Evolutionary conservation across 2,329 filamentous ascomycete species (phyloP).

Genomic region (Lecanicillium sp.): DNA sequence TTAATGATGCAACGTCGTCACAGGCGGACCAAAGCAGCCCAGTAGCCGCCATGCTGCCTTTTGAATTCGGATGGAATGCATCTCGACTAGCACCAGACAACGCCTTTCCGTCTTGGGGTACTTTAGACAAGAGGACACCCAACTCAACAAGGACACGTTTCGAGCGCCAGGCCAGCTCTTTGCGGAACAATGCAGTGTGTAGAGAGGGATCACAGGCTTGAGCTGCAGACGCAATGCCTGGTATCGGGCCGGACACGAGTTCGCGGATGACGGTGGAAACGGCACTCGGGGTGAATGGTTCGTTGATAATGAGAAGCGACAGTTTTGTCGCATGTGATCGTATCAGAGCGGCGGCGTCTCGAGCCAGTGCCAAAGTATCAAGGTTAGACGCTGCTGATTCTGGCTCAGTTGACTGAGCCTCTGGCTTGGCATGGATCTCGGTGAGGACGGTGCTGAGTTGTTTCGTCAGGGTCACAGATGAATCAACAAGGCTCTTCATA

Average conservation of each 20-base stretch:
- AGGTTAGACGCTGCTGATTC: conserved; percentile 18
- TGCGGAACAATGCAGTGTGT: conserved; percentile 56
- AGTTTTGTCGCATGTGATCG: conserved; percentile 81
- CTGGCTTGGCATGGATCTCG: conserved; percentile 24
- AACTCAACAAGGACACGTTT: conserved; percentile 56
- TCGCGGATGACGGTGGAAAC: conserved; percentile 62
- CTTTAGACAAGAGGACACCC: conserved; percentile 46
- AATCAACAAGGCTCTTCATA: conserved; percentile 30
- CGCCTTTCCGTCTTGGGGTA: conserved; percentile 51
- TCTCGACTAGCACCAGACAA: conserved; percentile 22
- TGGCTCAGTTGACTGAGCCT: conserved; percentile 7
- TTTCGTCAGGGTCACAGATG: conserved; percentile 28
- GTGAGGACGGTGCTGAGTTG: conserved; percentile 34
- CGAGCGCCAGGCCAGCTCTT: conserved; percentile 53
- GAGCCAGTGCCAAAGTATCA: conserved; percentile 59
- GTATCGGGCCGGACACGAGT: conserved; percentile 64
- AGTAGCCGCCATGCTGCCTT: conserved; percentile 54
- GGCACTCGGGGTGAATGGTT: conserved; percentile 76
- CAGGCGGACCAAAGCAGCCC: conserved; percentile 79
- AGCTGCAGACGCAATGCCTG: conserved; percentile 63
- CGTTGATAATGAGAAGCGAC: conserved; percentile 76
- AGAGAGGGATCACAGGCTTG: conserved; percentile 52
- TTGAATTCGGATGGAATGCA: conserved; percentile 28
- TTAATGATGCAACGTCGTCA: conserved; percentile 59
- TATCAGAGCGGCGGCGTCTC: conserved; percentile 64